A percentile compares a stretch with the other conserved stretches of the same genome.
Conservation (phyloP, 495 filamentous ascomycete genomes). For the Margaritispora aquatica region DNA sequence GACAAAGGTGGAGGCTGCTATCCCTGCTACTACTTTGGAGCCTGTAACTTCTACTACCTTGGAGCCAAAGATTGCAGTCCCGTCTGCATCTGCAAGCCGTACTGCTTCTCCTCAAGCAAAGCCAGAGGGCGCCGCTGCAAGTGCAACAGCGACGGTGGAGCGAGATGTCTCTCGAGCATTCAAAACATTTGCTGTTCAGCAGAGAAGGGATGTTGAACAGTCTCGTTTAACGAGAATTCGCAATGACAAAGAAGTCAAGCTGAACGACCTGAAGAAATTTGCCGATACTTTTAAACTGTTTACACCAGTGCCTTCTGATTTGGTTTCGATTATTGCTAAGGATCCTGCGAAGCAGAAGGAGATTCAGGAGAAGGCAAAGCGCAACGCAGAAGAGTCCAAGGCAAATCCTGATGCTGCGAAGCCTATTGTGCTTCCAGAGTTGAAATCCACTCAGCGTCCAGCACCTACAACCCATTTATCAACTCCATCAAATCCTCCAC, state of each 20-base stretch:
- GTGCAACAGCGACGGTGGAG: constrained; percentile 56
- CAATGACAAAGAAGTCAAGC: constrained; percentile 79
- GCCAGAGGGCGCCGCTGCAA: constrained; percentile 26
- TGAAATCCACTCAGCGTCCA: constrained; percentile 21
- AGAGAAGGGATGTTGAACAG: constrained; percentile 60
- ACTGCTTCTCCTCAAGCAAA: constrained; percentile 35
- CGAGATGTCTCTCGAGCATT: constrained; percentile 71
- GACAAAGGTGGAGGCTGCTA: constrained; percentile 28
- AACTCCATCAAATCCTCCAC: constrained; percentile 15
- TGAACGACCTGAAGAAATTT: constrained; percentile 94
- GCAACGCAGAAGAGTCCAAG: constrained; percentile 55
- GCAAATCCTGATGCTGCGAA: constrained; percentile 24
- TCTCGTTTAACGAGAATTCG: constrained; percentile 64
- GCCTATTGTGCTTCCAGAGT: constrained; percentile 17
- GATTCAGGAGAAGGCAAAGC: constrained; percentile 80
- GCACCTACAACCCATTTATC: constrained; percentile 21
- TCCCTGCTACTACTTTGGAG: constrained; percentile 25
- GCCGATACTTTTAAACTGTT: constrained; percentile 87
- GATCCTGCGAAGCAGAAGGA: constrained; percentile 86
- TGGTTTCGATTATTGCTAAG: constrained; percentile 93
- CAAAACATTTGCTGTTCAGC: constrained; percentile 63
- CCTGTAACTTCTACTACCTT: constrained; percentile 24
- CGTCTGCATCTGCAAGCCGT: constrained; percentile 28
- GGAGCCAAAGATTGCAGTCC: constrained; percentile 28
- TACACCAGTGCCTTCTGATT: constrained; percentile 83